phyloP scores from a whole-genome alignment of 306 rosid species.

The Gleditsia sinensis region DNA sequence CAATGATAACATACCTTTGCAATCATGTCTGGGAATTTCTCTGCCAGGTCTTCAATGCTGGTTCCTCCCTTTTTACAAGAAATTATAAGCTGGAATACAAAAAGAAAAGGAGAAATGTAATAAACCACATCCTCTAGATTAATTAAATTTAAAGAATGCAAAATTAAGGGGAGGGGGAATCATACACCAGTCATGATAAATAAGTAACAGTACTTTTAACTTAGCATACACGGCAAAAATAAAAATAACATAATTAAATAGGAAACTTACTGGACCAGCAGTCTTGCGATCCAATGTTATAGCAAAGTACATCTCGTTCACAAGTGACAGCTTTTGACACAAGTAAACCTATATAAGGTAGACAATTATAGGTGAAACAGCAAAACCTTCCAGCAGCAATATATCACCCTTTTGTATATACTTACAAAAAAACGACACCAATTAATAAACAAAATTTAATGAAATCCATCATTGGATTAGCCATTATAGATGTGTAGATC shows the following conservation, averaged over 20 bases:
- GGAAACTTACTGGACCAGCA: slow-evolving; percentile 90
- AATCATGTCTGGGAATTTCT: slow-evolving; percentile 94
- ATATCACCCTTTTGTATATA: background rate
- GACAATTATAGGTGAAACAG: slow-evolving; percentile 28
- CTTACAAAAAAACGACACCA: background rate
- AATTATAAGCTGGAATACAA: slow-evolving; percentile 75
- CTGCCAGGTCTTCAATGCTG: slow-evolving; percentile 99
- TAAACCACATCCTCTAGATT: slow-evolving; percentile 5
- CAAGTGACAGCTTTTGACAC: slow-evolving; percentile 85
- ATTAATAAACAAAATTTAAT: slow-evolving; percentile 12
- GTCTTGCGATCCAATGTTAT: slow-evolving; percentile 88
- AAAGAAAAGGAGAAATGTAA: background rate
- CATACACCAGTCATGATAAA: background rate
- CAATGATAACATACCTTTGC: slow-evolving; percentile 59
- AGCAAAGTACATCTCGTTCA: slow-evolving; percentile 98
- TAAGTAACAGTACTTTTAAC: slow-evolving; percentile 14
- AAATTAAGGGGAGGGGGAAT: background rate
- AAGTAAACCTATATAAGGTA: slow-evolving; percentile 71
- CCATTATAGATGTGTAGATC: background rate
- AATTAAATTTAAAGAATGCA: slow-evolving; percentile 12
- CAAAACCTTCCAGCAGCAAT: background rate
- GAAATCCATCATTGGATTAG: background rate
- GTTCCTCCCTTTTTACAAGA: slow-evolving; percentile 98
- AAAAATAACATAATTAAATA: slow-evolving; percentile 21
- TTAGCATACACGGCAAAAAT: slow-evolving; percentile 12